Conservation (phyloP, 257 asterid genomes). For the Salvia rosmarinus region DNA sequence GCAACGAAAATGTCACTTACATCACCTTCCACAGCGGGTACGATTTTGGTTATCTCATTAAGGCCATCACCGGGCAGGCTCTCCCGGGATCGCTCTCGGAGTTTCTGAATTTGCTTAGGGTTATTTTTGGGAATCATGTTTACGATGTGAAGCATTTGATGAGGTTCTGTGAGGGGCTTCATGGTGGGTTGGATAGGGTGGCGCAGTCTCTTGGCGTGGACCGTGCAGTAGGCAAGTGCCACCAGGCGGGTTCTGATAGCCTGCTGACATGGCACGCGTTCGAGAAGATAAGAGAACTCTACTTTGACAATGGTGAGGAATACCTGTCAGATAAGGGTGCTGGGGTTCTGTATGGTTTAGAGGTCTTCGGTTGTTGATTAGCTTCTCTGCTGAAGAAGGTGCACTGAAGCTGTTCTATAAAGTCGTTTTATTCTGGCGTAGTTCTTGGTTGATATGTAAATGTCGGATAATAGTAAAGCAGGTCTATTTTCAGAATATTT, state of each 20-base stretch:
- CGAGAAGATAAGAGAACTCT: constrained; percentile 54
- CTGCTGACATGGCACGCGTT: constrained; percentile 76
- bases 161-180: constrained; percentile 59
- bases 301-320: constrained; percentile 43
- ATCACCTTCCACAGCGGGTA: constrained; percentile 76
- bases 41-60: constrained; percentile 76
- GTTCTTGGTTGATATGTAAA: constrained; percentile 45
- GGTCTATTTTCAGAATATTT: constrained; percentile 21
- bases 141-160: constrained; percentile 81
- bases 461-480: constrained; percentile 38
- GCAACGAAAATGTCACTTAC: constrained; percentile 57
- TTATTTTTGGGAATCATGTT: constrained; percentile 64
- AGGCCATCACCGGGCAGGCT: constrained; percentile 59
- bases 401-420: constrained; percentile 36
- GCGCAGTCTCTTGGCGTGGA: constrained; percentile 55
- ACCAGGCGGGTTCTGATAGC: constrained; percentile 94
- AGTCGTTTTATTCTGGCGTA: constrained; percentile 28
- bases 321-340: constrained; percentile 57
- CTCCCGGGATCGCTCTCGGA: constrained; percentile 53
- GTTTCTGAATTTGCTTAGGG: constrained; percentile 56
- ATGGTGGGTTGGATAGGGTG: constrained; percentile 81
- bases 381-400: constrained; percentile 36
- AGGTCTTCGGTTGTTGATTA: constrained; percentile 45
- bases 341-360: constrained; percentile 80
- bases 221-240: constrained; percentile 67